phyloP scores from a whole-genome alignment of 2,329 filamentous ascomycete genomes.

The Acephala macrosclerotiorum region DNA sequence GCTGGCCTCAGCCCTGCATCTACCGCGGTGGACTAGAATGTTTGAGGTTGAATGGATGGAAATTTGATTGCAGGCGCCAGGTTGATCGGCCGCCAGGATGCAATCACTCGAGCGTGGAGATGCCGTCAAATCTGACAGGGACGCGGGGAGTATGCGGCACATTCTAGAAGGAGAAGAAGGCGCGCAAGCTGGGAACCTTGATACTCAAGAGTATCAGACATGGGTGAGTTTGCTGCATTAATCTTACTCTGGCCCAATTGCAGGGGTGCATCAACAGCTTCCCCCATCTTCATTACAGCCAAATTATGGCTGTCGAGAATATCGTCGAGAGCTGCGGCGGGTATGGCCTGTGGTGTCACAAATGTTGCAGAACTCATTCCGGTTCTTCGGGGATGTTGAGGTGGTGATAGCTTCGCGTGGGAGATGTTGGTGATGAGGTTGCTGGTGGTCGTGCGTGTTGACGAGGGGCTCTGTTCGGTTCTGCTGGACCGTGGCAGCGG shows the following conservation, averaged over 20 bases:
- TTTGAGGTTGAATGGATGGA: conserved; percentile 61
- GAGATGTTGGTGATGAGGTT: neutral
- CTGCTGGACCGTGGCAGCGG: neutral
- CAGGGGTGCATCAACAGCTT: conserved; percentile 26
- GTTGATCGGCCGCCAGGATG: conserved; percentile 54
- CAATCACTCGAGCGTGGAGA: conserved; percentile 35
- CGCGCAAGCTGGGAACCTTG: conserved; percentile 12
- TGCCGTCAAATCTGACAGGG: conserved; percentile 19
- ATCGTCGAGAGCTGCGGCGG: conserved; percentile 5
- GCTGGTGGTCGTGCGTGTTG: neutral
- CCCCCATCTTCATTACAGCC: conserved; percentile 28
- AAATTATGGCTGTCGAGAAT: conserved; percentile 23
- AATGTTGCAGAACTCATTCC: neutral
- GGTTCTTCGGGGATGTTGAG: conserved; percentile 4
- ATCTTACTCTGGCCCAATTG: conserved; percentile 34
- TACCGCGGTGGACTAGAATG: conserved; percentile 36
- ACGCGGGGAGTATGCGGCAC: conserved; percentile 18
- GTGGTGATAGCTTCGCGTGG: neutral
- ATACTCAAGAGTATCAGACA: conserved; percentile 29
- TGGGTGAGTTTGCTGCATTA: conserved; percentile 31
- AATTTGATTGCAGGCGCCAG: conserved; percentile 45
- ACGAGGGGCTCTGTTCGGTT: neutral
- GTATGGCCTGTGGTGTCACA: conserved; percentile 4
- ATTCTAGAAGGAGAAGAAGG: conserved; percentile 32
- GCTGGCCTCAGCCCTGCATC: conserved; percentile 28